Evolutionary conservation across 495 filamentous ascomycete genomes (phyloP).

Genomic region (Paragyromitra xinjiangensis): DNA sequence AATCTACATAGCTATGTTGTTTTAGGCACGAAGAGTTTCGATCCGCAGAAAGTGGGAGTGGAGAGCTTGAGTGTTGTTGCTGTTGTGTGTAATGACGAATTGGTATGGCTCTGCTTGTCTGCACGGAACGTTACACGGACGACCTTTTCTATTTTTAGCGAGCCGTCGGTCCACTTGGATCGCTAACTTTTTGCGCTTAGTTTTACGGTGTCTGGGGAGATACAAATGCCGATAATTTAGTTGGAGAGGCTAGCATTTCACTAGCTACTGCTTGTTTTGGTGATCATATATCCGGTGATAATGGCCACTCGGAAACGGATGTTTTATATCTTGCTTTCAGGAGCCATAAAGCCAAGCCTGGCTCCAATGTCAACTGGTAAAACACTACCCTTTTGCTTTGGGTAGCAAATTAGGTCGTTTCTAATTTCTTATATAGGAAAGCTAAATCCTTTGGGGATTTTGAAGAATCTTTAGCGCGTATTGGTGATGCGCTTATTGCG

Average conservation of each 20-base stretch:
- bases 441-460: conserved; percentile 39
- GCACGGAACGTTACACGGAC: background rate
- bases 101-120: conserved; percentile 59
- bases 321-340: conserved; percentile 69
- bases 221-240: conserved; percentile 66
- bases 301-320: conserved; percentile 64
- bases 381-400: conserved; percentile 30
- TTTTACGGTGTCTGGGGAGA: conserved; percentile 76
- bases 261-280: conserved; percentile 69
- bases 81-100: conserved; percentile 68
- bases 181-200: conserved; percentile 53
- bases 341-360: conserved; percentile 64
- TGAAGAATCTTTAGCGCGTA: conserved; percentile 27
- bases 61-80: conserved; percentile 71
- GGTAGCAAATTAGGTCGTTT: background rate
- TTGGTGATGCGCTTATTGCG: conserved; percentile 29
- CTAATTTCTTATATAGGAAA: conserved; percentile 16
- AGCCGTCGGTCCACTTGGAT: background rate
- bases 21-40: conserved; percentile 68
- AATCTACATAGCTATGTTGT: conserved; percentile 73
- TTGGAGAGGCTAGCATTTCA: conserved; percentile 68
- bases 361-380: conserved; percentile 64
- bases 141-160: conserved; percentile 27
- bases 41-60: conserved; percentile 64
- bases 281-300: conserved; percentile 62